Percentiles rank a stretch among this genome's conserved stretches.
Conservation (phyloP, 306 rosid genomes). For the Delonix regia region DNA sequence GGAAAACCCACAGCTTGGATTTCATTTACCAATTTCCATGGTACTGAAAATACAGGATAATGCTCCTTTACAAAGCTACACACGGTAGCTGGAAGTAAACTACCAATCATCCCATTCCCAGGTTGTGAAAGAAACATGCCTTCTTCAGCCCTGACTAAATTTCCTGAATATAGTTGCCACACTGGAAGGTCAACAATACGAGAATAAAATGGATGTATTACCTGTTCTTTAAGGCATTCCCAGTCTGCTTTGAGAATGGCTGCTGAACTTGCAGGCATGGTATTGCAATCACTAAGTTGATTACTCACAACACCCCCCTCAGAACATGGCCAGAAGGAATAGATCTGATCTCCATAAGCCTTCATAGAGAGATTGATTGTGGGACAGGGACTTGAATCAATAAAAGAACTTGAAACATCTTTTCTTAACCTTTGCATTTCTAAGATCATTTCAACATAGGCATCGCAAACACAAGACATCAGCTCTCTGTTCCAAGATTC, state of each 20-base stretch:
- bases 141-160: constrained; percentile 94
- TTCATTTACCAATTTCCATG: constrained; percentile 94
- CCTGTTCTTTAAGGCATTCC: constrained; percentile 77
- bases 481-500: constrained; percentile 96
- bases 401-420: constrained; percentile 63
- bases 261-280: constrained; percentile 40
- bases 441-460: constrained; percentile 81
- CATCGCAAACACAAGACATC: constrained; percentile 94
- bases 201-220: constrained; percentile 86
- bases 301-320: constrained; percentile 41
- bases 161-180: constrained; percentile 98
- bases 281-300: constrained; percentile 47
- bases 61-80: constrained; percentile 98
- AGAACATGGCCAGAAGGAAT: constrained; percentile 91
- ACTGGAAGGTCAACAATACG: constrained; percentile 87
- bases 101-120: constrained; percentile 76
- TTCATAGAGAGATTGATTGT: constrained; percentile 64
- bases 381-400: constrained; percentile 59
- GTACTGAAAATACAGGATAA: constrained; percentile 96
- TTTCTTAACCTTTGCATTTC: constrained; percentile 81
- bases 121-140: constrained; percentile 99
- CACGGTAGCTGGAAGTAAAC: constrained; percentile 90
- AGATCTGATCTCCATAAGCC: constrained; percentile 76
- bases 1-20: constrained; percentile 83
- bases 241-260: constrained; percentile 72